phyloP scores from a whole-genome alignment of 495 filamentous ascomycete genomes.

The Filosporella fistucella region DNA sequence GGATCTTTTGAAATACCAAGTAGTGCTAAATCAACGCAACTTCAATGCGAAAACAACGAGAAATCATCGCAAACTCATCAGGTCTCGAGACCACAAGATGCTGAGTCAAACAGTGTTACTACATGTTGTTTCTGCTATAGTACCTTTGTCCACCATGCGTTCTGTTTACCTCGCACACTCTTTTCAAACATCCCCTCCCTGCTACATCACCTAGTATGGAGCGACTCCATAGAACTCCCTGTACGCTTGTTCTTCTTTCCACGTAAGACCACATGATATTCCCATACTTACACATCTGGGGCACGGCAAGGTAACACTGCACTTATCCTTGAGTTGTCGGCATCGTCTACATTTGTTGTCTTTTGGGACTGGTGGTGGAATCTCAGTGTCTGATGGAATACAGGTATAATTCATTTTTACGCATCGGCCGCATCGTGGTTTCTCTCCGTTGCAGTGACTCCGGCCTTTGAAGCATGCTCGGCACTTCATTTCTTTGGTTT shows the following conservation, averaged over 20 bases:
- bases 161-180: background rate
- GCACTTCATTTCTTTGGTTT: background rate
- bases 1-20: too few relatives aligned
- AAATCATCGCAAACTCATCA: too few relatives aligned
- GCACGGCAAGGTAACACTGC: background rate
- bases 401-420: background rate
- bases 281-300: background rate
- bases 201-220: too few relatives aligned
- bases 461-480: background rate
- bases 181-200: background rate
- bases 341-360: background rate
- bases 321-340: background rate
- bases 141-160: background rate
- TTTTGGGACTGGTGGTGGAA: background rate
- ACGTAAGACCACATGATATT: background rate
- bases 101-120: background rate
- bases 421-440: background rate
- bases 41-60: too few relatives aligned
- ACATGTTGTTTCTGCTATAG: background rate
- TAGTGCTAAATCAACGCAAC: too few relatives aligned
- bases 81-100: background rate
- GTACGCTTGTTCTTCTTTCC: too few relatives aligned
- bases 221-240: too few relatives aligned
- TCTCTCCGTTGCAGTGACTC: background rate
- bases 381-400: background rate